Evolutionary conservation across 495 filamentous ascomycete species (phyloP), one percentile per base, ranked within the genome.

Genomic region (Neurospora pannonica): DNA sequence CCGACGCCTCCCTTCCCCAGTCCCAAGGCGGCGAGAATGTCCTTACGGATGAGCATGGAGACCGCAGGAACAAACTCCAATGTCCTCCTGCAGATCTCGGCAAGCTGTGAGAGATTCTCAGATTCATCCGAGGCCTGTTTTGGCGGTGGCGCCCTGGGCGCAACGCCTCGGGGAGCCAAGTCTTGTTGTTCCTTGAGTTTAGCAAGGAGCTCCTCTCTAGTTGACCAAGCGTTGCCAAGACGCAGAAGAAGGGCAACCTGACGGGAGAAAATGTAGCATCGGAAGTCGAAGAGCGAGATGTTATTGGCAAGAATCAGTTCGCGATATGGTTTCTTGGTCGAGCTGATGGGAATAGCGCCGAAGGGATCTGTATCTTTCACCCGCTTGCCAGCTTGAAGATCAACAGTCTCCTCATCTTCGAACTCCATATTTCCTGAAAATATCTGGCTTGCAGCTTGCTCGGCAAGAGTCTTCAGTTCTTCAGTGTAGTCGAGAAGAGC

Each of bases 241-340:
- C 96, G 91, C 31, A 97, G 88, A 11, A 98, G 86, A 4, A 99
- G 82, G 17, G 91, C 89, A 77, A 97, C 87, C 78, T 99, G 96
- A 36, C 96, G 88, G 31, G 93, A 91, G 83, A 98, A 98, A 13
- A 99, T 87, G 80, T 99, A 99, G 75, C 91, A 94, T 74, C 92
- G 89, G 81, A 99, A 98, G 80, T 99, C 96, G 77, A 98, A 98
- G 15, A 97, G 86, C n/a, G 96, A 98, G 38, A 98, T 97, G 75
- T 97, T 92, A 82, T 94, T 98, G n/a, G 93, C 91, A 54, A 98
- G 84, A 70, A 99, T 98, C 75, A 97, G 88, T 72, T 97, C 94
- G 48, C 97, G 90, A 79, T 98, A 98, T 3, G 92, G 85, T 79
- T 97, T 97, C 80, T 89, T 93, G 48, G 83, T 86, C 3, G 92